Evolutionary conservation across 1,139 yeast genomes (phyloP), one percentile per base, ranked within the genome.

Genomic region (Hyphopichia burtonii): DNA sequence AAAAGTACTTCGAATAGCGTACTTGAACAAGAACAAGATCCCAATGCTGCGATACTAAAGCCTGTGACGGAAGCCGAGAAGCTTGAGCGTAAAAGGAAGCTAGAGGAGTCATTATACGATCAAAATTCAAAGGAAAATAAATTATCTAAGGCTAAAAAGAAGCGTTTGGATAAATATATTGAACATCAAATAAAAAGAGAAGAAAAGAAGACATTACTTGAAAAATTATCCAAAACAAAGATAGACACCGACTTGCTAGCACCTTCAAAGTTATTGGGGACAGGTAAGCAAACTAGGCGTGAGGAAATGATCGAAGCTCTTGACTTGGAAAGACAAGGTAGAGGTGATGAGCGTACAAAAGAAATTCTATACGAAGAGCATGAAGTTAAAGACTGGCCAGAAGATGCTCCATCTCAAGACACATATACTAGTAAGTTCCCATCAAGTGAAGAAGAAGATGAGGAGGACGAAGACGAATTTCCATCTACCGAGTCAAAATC

Each of bases 111-210:
- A 28, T 66, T 89, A 20, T 68, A 78, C 42, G 51, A 69, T 17
- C 75, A 75, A 42, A 83, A 86, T 31, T 66, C 74, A 43, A 78
- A 77, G 45, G 85, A 83, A 45, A 67, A 84, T 16, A 89, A 89
- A 56, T 63, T 88, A 42, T 82, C 94, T 0, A 68, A 80, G 40
- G 76, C 84, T 37, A 93, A 91, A 64, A 80, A 79, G 64, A 93
- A 93, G 65, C 65, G 93, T 48, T 61, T 85, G 41, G 91, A 85
- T 49, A 84, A 85, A 59, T 85, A 83, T 55, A 83, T 84, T 30
- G 96, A 90, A 47, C 95, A 86, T 63, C 98, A 93, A 62, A 63
- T 93, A 49, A 86, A 86, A 52, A 76, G 96, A 59, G 96, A 91
- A 59, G 98, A 93, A 65, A 88, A 87, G 65, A 87, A 86, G 52